These are phyloP conservation scores for Populus hybrid DNA, from an alignment of 441 rosid species.

Conservation along the genomic window DNA sequence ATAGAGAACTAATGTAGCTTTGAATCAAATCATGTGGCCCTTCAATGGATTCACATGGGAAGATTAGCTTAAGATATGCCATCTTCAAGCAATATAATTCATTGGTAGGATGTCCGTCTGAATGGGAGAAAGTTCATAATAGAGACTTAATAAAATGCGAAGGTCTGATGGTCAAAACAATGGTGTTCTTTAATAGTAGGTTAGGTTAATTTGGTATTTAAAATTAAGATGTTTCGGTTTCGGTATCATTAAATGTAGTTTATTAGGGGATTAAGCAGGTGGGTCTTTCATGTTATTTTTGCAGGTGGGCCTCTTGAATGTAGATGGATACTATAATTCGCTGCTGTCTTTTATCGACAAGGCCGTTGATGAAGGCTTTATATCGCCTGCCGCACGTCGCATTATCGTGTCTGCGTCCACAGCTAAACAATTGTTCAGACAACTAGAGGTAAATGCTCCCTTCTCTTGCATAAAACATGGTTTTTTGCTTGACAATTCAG, in stretches of 20 bases:
- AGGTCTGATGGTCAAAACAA: constrained; percentile 18
- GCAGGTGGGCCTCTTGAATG: constrained; percentile 96
- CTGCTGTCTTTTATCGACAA: constrained; percentile 76
- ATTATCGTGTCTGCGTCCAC: constrained; percentile 87
- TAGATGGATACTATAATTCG: constrained; percentile 92
- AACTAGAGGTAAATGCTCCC: constrained; percentile 63
- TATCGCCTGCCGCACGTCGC: constrained; percentile 74
- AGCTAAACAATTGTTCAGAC: constrained; percentile 73
- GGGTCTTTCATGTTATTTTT: neutral
- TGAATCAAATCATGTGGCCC: constrained; percentile 44
- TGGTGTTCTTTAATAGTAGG: neutral
- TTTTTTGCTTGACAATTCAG: neutral
- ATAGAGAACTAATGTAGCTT: neutral
- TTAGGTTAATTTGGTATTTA: neutral
- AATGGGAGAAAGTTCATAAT: constrained; percentile 22
- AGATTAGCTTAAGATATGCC: constrained; percentile 30
- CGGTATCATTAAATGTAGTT: neutral
- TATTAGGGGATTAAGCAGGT: constrained; percentile 13
- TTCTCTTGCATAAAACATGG: neutral
- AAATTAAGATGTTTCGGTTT: neutral
- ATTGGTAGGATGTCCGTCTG: constrained; percentile 21
- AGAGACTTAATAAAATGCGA: neutral
- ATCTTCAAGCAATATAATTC: constrained; percentile 17
- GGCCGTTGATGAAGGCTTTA: constrained; percentile 94
- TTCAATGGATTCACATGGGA: constrained; percentile 42